Evolutionary conservation across 2,329 filamentous ascomycete species (phyloP).

Genomic region (Tolypocladium inflatum): DNA sequence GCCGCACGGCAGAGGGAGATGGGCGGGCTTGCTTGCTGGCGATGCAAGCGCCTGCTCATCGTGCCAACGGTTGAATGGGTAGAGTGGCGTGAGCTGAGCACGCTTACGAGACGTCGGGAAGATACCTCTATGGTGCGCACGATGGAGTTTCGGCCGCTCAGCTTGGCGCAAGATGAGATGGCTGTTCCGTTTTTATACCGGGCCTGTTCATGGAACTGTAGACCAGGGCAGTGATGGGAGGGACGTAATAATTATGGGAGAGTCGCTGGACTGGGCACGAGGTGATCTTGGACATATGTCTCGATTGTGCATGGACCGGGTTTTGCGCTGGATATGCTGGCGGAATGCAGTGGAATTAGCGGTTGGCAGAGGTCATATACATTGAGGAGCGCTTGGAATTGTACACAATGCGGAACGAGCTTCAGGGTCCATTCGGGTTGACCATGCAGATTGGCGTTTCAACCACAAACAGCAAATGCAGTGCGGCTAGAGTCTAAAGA

Average conservation of each 20-base stretch:
- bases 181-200: slow-evolving; percentile 35
- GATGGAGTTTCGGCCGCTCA: slow-evolving; percentile 15
- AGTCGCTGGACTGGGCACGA: not conserved
- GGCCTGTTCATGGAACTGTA: slow-evolving; percentile 42
- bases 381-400: not conserved
- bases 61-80: slow-evolving; percentile 49
- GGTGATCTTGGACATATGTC: not conserved
- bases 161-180: slow-evolving; percentile 21
- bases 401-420: not conserved
- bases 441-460: not conserved
- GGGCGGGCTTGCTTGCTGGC: slow-evolving; percentile 42
- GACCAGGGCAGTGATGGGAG: slow-evolving; percentile 23
- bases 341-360: not conserved
- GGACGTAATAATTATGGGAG: not conserved
- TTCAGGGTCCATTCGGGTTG: not conserved
- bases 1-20: slow-evolving; percentile 31
- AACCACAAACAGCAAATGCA: not conserved
- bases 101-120: not conserved
- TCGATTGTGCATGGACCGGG: not conserved
- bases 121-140: not conserved
- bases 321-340: not conserved
- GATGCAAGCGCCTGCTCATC: slow-evolving; percentile 38
- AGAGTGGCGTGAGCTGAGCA: slow-evolving; percentile 45
- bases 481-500: not conserved
- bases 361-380: not conserved